Percentiles rank a stretch among this genome's conserved stretches.
Conservation (phyloP, 129 eudicot species). For the Scalesia atractyloides region DNA sequence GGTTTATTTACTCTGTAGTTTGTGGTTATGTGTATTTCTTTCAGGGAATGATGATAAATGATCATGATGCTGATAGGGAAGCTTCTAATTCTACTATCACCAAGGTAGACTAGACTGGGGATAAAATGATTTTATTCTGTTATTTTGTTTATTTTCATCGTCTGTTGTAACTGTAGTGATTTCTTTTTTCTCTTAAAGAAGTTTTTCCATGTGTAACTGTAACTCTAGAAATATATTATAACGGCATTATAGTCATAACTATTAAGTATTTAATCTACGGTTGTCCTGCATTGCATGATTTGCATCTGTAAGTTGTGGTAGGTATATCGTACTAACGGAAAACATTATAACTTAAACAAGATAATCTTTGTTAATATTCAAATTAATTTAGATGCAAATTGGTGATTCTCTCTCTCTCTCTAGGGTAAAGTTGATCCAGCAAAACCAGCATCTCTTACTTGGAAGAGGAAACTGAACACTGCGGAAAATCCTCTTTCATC, state of each 20-base stretch:
- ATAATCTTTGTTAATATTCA: not conserved
- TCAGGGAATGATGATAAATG: conserved; percentile 54
- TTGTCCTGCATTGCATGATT: conserved; percentile 30
- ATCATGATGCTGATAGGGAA: conserved; percentile 40
- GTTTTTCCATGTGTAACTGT: not conserved
- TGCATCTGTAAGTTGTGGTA: not conserved
- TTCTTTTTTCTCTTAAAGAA: not conserved
- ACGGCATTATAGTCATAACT: conserved; percentile 8
- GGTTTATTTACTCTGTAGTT: conserved; percentile 1
- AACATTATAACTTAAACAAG: not conserved
- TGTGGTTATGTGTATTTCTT: conserved; percentile 15
- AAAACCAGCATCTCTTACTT: conserved; percentile 64
- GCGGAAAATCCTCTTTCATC: conserved; percentile 45
- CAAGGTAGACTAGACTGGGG: conserved; percentile 36
- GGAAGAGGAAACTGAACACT: conserved; percentile 61
- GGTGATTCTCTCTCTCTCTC: conserved; percentile 20
- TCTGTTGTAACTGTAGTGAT: conserved; percentile 4
- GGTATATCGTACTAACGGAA: not conserved
- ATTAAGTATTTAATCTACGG: not conserved
- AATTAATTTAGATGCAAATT: conserved; percentile 10
- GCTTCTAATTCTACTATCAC: conserved; percentile 30
- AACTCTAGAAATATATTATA: not conserved
- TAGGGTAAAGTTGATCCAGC: conserved; percentile 64
- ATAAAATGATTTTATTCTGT: conserved; percentile 15
- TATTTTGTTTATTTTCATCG: not conserved